These are phyloP conservation scores for Diaporthe sp. DNA, from an alignment of 2,329 filamentous ascomycete genomes.

Conservation along the genomic window DNA sequence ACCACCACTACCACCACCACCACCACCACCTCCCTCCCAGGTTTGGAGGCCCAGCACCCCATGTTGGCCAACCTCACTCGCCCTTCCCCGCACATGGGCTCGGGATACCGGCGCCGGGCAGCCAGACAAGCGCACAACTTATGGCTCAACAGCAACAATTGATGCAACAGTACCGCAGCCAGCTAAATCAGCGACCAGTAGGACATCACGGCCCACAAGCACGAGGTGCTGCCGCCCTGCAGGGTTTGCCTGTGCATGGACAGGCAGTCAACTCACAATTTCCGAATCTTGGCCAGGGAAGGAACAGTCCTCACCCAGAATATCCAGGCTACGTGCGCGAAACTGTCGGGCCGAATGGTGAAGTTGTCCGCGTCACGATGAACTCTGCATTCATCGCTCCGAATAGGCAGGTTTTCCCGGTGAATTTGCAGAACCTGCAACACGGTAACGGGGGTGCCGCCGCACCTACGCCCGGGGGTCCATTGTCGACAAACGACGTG, in stretches of 20 bases:
- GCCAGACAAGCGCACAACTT: conserved; percentile 31
- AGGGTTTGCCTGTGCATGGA: conserved; percentile 49
- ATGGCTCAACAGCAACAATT: conserved; percentile 51
- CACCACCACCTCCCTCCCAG: conserved; percentile 11
- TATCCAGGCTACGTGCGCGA: conserved; percentile 59
- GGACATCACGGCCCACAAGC: conserved; percentile 56
- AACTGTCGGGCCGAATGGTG: conserved; percentile 60
- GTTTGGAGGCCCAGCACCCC: conserved; percentile 1
- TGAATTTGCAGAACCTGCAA: conserved; percentile 38
- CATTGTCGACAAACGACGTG: conserved; percentile 54
- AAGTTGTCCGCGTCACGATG: conserved; percentile 62
- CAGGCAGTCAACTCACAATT: conserved; percentile 33
- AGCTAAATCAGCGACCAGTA: conserved; percentile 53
- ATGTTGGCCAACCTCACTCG: conserved; percentile 6
- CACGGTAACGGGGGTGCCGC: conserved; percentile 35
- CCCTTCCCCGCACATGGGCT: conserved; percentile 8
- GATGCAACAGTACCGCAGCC: conserved; percentile 57
- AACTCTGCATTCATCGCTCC: conserved; percentile 52
- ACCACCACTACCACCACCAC: conserved; percentile 20
- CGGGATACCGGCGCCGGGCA: conserved; percentile 16
- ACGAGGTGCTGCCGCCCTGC: conserved; percentile 52
- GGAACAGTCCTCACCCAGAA: conserved; percentile 45
- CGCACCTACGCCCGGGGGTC: conserved; percentile 41
- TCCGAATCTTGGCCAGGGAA: conserved; percentile 40
- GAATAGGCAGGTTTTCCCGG: conserved; percentile 35